Conservation (phyloP, 768 basidiomycete genomes). For the Chiua virens region DNA sequence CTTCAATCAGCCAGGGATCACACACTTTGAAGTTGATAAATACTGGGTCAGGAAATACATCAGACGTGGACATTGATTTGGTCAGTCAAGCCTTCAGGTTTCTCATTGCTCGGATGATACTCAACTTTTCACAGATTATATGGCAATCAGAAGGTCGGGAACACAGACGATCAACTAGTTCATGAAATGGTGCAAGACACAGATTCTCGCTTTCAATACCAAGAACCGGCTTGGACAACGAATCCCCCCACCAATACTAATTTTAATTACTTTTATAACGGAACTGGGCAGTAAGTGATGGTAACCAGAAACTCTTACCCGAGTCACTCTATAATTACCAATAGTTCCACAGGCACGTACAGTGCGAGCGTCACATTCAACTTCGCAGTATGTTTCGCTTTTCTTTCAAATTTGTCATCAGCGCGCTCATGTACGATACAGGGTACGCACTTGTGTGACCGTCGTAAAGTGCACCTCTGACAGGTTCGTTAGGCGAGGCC, state of each 20-base stretch:
- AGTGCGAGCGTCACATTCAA: conserved; percentile 37
- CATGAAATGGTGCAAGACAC: conserved; percentile 34
- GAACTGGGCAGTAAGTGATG: conserved; percentile 41
- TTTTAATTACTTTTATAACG: conserved; percentile 39
- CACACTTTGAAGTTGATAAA: conserved; percentile 39
- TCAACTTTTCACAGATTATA: conserved; percentile 16
- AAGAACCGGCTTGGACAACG: conserved; percentile 37
- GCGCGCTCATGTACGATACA: conserved; percentile 9
- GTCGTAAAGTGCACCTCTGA: not conserved
- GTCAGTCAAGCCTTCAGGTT: conserved; percentile 14
- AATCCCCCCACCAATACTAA: conserved; percentile 29
- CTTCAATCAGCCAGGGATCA: conserved; percentile 30
- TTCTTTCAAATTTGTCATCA: not conserved
- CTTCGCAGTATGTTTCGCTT: conserved; percentile 36
- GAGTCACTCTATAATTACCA: not conserved
- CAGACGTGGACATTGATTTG: conserved; percentile 49
- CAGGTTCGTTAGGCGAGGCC: conserved; percentile 36
- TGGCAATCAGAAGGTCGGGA: conserved; percentile 32
- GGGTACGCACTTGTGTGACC: conserved; percentile 15
- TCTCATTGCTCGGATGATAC: too few relatives aligned
- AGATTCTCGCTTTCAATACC: conserved; percentile 41
- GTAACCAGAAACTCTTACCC: not conserved
- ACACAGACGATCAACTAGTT: conserved; percentile 8
- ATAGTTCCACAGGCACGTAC: conserved; percentile 38
- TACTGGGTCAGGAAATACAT: conserved; percentile 31